phyloP scores from a whole-genome alignment of 306 rosid species.

The Vicia faba region DNA sequence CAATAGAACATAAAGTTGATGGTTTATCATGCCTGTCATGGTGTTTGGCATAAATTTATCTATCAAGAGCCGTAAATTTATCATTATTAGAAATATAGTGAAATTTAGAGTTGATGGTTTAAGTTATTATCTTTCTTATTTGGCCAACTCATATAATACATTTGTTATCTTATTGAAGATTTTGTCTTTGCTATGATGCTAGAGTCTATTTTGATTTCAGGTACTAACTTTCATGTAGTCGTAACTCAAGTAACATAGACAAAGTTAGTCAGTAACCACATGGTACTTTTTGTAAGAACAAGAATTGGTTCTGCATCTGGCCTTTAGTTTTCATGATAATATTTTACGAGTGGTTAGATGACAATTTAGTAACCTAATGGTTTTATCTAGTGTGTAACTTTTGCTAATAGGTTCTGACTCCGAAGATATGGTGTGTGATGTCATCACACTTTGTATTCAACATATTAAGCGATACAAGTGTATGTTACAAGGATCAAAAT shows the following conservation, averaged over 20 bases:
- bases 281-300: no score
- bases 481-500: no score
- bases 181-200: neutral
- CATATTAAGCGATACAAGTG: no score
- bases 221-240: neutral
- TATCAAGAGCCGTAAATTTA: neutral
- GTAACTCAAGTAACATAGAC: neutral
- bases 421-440: no score
- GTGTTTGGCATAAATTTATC: neutral
- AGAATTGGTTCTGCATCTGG: no score
- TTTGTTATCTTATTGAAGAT: neutral
- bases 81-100: neutral
- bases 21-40: slow-evolving; percentile 7
- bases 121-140: neutral
- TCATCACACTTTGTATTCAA: no score
- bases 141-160: neutral
- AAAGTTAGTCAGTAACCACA: no score
- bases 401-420: no score
- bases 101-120: neutral
- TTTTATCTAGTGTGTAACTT: no score
- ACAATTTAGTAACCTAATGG: no score
- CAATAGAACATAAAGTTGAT: neutral
- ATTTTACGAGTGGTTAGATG: no score
- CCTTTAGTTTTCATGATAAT: no score
- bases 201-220: neutral